Evolutionary conservation across 2,329 filamentous ascomycete species (phyloP).

Genomic region (Cercospora zeina): DNA sequence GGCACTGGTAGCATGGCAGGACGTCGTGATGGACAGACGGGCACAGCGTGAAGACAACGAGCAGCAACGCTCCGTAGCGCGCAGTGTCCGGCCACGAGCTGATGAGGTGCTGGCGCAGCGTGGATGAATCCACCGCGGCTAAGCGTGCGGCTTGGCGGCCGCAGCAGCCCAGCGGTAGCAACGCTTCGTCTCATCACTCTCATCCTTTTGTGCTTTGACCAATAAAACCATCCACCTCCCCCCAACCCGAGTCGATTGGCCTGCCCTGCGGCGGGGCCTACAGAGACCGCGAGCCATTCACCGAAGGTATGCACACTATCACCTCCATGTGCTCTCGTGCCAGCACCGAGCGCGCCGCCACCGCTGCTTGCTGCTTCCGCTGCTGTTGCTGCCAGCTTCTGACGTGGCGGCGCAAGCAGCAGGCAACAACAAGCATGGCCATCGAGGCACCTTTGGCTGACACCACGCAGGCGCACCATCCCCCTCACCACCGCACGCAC

Average conservation of each 20-base stretch:
- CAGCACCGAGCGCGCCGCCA: not conserved
- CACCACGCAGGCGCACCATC: not conserved
- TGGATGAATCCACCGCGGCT: not conserved
- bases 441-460: not conserved
- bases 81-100: not conserved
- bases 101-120: not conserved
- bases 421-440: not conserved
- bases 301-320: not conserved
- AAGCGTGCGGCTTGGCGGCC: not conserved
- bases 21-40: not conserved
- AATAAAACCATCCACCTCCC: not conserved
- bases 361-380: not conserved
- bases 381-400: constrained; percentile 4
- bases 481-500: not conserved
- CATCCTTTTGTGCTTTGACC: constrained; percentile 1
- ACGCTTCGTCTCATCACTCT: not conserved
- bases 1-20: too few species aligned
- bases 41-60: not conserved
- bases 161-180: not conserved
- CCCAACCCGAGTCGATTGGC: constrained; percentile 2
- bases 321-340: constrained; percentile 1
- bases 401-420: constrained; percentile 6
- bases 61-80: not conserved
- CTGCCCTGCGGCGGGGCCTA: constrained; percentile 1
- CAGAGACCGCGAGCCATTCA: constrained; percentile 1